Evolutionary conservation across 495 filamentous ascomycete species (phyloP).

Genomic region (Aspergillus saccharolyticus): DNA sequence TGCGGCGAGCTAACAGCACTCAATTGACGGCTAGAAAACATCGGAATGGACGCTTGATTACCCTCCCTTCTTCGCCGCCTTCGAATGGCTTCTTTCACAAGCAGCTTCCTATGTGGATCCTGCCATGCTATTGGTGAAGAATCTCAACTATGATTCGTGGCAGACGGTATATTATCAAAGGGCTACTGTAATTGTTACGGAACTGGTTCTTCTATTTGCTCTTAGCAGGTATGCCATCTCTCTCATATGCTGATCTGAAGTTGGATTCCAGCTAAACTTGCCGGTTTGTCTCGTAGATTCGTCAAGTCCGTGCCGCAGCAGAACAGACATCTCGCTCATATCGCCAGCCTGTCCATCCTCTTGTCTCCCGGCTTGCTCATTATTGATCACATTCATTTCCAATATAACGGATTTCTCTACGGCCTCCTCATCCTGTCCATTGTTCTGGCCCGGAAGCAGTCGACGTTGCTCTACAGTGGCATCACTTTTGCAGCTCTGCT

Average conservation of each 20-base stretch:
- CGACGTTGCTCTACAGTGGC: conserved; percentile 71
- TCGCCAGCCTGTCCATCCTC: conserved; percentile 81
- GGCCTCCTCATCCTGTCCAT: conserved; percentile 82
- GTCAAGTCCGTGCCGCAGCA: conserved; percentile 58
- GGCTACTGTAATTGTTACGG: conserved; percentile 77
- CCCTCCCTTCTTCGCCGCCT: conserved; percentile 93
- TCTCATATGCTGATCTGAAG: not conserved
- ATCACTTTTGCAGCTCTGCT: conserved; percentile 77
- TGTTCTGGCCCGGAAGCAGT: conserved; percentile 70
- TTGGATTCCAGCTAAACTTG: not conserved
- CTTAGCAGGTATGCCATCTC: conserved; percentile 55
- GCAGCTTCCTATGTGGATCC: conserved; percentile 71
- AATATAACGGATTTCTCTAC: conserved; percentile 97
- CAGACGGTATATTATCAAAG: conserved; percentile 91
- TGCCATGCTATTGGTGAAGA: conserved; percentile 74
- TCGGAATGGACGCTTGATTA: conserved; percentile 99
- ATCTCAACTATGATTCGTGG: conserved; percentile 81
- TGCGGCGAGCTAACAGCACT: conserved; percentile 3
- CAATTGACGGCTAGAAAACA: conserved; percentile 55
- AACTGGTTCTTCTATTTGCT: conserved; percentile 80
- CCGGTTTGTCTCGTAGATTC: conserved; percentile 44
- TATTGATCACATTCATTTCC: conserved; percentile 98
- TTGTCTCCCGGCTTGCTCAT: conserved; percentile 91
- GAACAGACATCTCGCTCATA: conserved; percentile 74
- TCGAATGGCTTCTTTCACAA: conserved; percentile 91